Evolutionary conservation across 352 stramenopile species (phyloP).

Genomic region (Aphanomyces astaci): DNA sequence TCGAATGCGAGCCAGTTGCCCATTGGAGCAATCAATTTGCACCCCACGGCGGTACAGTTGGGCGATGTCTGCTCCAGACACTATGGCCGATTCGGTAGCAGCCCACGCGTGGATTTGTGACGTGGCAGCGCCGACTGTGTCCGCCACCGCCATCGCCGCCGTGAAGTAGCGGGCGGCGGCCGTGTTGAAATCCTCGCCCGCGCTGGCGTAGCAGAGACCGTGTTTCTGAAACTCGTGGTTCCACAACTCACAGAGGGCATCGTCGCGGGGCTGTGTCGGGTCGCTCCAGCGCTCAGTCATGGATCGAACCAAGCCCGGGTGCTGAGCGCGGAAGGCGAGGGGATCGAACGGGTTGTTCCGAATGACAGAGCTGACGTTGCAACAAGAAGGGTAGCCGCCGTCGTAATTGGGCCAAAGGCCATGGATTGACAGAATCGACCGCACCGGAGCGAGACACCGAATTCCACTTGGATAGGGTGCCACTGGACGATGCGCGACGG

Average conservation of each 20-base stretch:
- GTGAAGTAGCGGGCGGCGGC: conserved; percentile 58
- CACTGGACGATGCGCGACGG: conserved; percentile 70
- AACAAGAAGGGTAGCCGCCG: conserved; percentile 60
- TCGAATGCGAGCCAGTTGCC: conserved; percentile 5
- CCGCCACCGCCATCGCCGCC: conserved; percentile 42
- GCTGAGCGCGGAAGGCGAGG: conserved; percentile 31
- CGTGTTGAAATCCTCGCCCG: conserved; percentile 36
- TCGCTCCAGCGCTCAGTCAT: conserved; percentile 65
- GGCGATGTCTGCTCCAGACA: background rate
- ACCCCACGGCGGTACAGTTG: background rate
- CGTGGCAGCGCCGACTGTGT: conserved; percentile 33
- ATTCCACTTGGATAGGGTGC: conserved; percentile 48
- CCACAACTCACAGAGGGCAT: conserved; percentile 72
- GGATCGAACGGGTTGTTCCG: conserved; percentile 54
- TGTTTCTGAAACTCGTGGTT: conserved; percentile 83
- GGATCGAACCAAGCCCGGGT: conserved; percentile 34
- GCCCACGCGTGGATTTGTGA: conserved; percentile 51
- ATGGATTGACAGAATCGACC: conserved; percentile 58
- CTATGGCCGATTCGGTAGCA: background rate
- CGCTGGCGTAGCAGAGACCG: conserved; percentile 56
- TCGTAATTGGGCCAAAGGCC: conserved; percentile 73
- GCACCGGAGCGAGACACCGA: conserved; percentile 34
- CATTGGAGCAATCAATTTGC: background rate
- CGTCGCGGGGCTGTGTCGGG: conserved; percentile 36
- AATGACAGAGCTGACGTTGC: conserved; percentile 45